Percentiles rank a stretch among this genome's conserved stretches.
Evolutionary conservation across 2,329 filamentous ascomycete species (phyloP).

Genomic region (Verticillium nubilum): DNA sequence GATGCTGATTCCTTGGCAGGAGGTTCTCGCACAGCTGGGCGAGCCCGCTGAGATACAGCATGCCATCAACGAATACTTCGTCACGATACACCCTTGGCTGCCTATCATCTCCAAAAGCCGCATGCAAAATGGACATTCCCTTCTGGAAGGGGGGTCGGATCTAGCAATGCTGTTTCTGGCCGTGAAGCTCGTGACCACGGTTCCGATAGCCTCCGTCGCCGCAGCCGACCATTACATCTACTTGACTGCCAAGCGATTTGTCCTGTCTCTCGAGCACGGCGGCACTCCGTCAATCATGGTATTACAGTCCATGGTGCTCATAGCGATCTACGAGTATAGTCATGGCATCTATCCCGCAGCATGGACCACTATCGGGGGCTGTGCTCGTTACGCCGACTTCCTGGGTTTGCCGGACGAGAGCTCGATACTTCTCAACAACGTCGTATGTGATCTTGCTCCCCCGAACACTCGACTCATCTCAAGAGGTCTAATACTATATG

Average conservation of each 20-base stretch:
- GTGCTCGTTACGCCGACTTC: constrained; percentile 37
- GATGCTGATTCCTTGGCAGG: constrained; percentile 15
- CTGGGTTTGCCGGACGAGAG: constrained; percentile 35
- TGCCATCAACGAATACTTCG: constrained; percentile 34
- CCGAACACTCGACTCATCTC: not conserved
- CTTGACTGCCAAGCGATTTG: constrained; percentile 34
- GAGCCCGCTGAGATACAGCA: constrained; percentile 28
- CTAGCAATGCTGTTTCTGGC: constrained; percentile 39
- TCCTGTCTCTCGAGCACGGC: constrained; percentile 31
- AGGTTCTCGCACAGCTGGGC: constrained; percentile 32
- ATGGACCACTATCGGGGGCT: constrained; percentile 40
- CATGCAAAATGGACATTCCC: constrained; percentile 32
- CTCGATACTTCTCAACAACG: constrained; percentile 27
- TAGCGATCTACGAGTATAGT: constrained; percentile 41
- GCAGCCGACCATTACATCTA: constrained; percentile 32
- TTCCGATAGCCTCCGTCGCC: constrained; percentile 26
- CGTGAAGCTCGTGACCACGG: constrained; percentile 39
- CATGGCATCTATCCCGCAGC: constrained; percentile 45
- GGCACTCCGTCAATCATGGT: constrained; percentile 35
- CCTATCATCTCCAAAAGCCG: constrained; percentile 42
- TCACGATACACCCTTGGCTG: constrained; percentile 39
- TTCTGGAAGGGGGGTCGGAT: constrained; percentile 38
- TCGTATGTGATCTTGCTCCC: constrained; percentile 17
- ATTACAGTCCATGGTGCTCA: constrained; percentile 38
- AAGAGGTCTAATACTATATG: not conserved